Conservation (phyloP, 2,329 filamentous ascomycete genomes). For the Thermomyces lanuginosus region DNA sequence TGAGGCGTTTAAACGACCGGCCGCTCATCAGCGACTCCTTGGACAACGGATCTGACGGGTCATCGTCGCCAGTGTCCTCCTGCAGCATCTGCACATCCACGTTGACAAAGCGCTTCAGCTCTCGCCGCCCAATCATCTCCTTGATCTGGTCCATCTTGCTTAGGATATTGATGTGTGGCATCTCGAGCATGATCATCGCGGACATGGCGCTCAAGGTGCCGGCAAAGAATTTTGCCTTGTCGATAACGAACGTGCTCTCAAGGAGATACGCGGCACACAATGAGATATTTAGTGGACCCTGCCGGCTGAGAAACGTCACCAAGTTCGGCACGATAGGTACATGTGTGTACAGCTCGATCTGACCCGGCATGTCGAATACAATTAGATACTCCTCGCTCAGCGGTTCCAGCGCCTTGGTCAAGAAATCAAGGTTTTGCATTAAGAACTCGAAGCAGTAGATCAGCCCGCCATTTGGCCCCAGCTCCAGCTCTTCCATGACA, state of each 20-base stretch:
- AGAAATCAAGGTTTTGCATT: constrained; percentile 83
- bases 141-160: constrained; percentile 97
- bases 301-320: constrained; percentile 61
- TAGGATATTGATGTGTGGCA: constrained; percentile 89
- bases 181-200: constrained; percentile 96
- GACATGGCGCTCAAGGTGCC: constrained; percentile 94
- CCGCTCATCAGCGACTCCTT: constrained; percentile 62
- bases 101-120: constrained; percentile 77
- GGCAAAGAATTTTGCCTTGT: constrained; percentile 93
- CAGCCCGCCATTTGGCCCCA: constrained; percentile 81
- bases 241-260: constrained; percentile 87
- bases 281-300: constrained; percentile 70
- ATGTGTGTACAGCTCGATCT: constrained; percentile 97
- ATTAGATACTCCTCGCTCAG: constrained; percentile 92
- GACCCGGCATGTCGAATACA: constrained; percentile 95
- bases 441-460: constrained; percentile 97
- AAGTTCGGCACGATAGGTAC: constrained; percentile 80
- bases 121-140: constrained; percentile 69
- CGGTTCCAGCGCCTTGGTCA: constrained; percentile 67
- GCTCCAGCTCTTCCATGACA: constrained; percentile 86
- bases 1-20: constrained; percentile 63
- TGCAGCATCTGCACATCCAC: constrained; percentile 71
- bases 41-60: constrained; percentile 40
- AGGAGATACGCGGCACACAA: constrained; percentile 89
- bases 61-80: constrained; percentile 30